Base-by-base conservation (phyloP, 345 rosid species). In the Gossypium rotundifolium region DNA sequence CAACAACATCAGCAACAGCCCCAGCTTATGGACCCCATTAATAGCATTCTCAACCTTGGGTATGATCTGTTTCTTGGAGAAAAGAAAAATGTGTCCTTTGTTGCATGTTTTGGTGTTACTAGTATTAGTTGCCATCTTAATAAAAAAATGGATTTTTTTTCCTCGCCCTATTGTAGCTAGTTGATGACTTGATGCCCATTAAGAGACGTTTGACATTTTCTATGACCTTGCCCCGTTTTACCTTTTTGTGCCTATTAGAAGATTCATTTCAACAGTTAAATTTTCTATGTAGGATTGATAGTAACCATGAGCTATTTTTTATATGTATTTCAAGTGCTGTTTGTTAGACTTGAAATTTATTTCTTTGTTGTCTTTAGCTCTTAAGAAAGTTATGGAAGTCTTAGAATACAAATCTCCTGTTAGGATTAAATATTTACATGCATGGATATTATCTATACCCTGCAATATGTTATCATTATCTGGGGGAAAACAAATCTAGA, bases 41-140 rank as follows among this genome's bases (percentile, higher is more conserved):
- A 88, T 84, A 87, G 90, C 85, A 91, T 91, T 79, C 86, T 93
- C 80, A 89, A 91, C 74, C 89, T 93, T 72, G 98, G 97, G 96
- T 95, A 82, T 73, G 74, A 54, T 69, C 77, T 66, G 53, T 79
- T 82, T 77, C 76, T 42, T 64, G 5, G 9, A 4, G 67, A 65
- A 74, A 75, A 68, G 64, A 74, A 74, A 70, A 57, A 25, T 70
- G 79, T 78, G 49, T 81, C 42, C 49, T 74, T 72, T 71, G 18
- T 29, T 64, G 74, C 51, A 13, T 44, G 1, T 69, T 44, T 44
- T 52, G 20, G 40, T 16, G 58, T 8, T 60, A 11, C 14, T 25
- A 25, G 22, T 25, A 14, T 53, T 51, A 10, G 48, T 29, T 52
- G 62, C 63, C 40, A 33, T 33, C 40, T 33, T 33, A 33, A 33